Percentiles rank a stretch among this genome's conserved stretches.
Evolutionary conservation across 345 rosid genomes (phyloP).

Genomic region (Acer yangbiense): DNA sequence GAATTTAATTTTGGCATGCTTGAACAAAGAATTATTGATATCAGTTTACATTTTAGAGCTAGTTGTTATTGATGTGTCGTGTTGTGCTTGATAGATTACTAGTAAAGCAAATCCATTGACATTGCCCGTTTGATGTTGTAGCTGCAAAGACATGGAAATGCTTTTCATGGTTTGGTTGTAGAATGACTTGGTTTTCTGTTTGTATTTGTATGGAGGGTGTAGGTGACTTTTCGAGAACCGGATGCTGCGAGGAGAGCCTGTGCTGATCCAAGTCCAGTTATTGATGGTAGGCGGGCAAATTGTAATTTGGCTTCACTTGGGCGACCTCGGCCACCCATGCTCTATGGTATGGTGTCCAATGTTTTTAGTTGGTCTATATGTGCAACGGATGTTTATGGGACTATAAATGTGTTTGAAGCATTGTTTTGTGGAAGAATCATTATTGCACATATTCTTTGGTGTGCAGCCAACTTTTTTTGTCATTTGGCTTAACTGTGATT

Average conservation of each 20-base stretch:
- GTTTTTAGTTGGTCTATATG: conserved; percentile 36
- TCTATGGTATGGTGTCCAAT: conserved; percentile 49
- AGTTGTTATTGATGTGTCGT: neutral
- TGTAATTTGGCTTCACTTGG: conserved; percentile 98
- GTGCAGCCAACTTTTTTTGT: neutral
- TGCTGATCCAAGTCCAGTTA: conserved; percentile 76
- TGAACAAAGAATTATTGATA: neutral
- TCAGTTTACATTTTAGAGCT: neutral
- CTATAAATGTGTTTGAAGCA: neutral
- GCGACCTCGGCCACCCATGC: conserved; percentile 62
- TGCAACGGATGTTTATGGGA: neutral
- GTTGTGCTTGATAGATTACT: neutral
- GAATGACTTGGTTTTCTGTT: conserved; percentile 45
- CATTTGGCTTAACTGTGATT: neutral
- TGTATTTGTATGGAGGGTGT: conserved; percentile 68
- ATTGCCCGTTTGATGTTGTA: neutral
- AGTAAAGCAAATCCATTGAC: neutral
- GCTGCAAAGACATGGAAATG: neutral
- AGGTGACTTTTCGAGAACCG: conserved; percentile 97
- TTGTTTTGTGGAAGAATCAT: neutral
- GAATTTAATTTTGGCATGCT: neutral
- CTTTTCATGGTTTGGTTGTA: conserved; percentile 11
- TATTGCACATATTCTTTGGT: neutral
- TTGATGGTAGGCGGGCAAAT: conserved; percentile 94
- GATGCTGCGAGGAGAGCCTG: conserved; percentile 98